Evolutionary conservation across 1,284 basidiomycete genomes (phyloP).

Genomic region (Cutaneotrichosporon cutaneum): DNA sequence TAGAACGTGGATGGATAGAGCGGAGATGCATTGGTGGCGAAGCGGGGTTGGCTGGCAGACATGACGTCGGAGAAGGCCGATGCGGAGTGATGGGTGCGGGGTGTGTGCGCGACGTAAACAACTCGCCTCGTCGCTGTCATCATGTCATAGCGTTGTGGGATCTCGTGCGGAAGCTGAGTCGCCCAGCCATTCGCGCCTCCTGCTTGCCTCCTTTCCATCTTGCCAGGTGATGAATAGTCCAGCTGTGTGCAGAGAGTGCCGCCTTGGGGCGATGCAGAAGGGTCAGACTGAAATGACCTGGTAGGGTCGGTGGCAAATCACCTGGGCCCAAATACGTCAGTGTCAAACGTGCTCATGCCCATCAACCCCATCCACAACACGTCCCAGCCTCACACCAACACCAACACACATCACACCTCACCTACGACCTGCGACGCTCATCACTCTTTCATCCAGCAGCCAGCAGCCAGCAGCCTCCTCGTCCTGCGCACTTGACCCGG

Average conservation of each 20-base stretch:
- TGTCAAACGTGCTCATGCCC: no score
- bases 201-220: background rate
- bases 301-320: background rate
- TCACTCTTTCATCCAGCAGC: no score
- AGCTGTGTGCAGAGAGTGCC: background rate
- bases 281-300: background rate
- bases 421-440: no score
- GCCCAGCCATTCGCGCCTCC: background rate
- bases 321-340: no score
- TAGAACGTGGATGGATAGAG: constrained; percentile 2
- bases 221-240: background rate
- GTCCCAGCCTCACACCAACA: no score
- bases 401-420: no score
- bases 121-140: background rate
- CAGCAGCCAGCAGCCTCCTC: background rate
- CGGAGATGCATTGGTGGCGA: background rate
- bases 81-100: background rate
- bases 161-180: background rate
- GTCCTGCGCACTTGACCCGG: background rate
- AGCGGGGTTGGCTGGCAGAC: background rate
- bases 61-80: background rate
- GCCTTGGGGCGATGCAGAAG: background rate
- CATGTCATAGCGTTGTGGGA: no score
- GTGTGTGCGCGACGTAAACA: background rate
- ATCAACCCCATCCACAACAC: background rate